Conservation (phyloP, 495 filamentous ascomycete genomes). For the Penicillium fimorum region DNA sequence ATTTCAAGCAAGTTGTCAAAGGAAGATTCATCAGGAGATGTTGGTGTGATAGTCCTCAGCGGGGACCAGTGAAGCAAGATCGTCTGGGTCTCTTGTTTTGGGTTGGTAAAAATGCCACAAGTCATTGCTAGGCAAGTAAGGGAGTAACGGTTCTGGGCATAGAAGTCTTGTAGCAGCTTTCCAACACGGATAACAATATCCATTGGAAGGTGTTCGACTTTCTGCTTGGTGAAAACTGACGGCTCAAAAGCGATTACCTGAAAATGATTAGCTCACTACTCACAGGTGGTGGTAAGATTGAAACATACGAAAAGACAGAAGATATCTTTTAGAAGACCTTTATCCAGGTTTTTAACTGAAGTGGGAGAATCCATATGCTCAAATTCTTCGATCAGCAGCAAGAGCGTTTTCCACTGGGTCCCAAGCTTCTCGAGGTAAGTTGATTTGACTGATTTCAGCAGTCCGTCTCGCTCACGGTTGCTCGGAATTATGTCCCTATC, state of each 20-base stretch:
- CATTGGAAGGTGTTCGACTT: slow-evolving; percentile 1
- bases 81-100: not conserved
- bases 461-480: not conserved
- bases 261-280: not conserved
- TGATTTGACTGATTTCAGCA: not conserved
- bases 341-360: not conserved
- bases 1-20: not conserved
- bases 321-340: slow-evolving; percentile 3
- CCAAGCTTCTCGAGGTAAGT: slow-evolving; percentile 3
- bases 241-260: slow-evolving; percentile 5
- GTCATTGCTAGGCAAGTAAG: not conserved
- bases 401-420: not conserved
- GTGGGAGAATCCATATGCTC: not conserved
- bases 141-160: not conserved
- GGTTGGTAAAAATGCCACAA: slow-evolving; percentile 10
- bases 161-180: not conserved
- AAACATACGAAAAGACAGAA: slow-evolving; percentile 12
- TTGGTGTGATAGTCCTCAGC: not conserved
- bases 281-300: not conserved
- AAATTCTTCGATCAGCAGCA: not conserved
- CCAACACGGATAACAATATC: slow-evolving; percentile 4
- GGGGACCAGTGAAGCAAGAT: slow-evolving; percentile 14
- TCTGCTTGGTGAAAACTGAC: not conserved
- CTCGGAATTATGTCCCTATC: not conserved
- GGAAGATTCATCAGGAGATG: not conserved